Evolutionary conservation across 306 rosid species (phyloP), one percentile per base, ranked within the genome.

Genomic region (Sphenostylis stenocarpa): DNA sequence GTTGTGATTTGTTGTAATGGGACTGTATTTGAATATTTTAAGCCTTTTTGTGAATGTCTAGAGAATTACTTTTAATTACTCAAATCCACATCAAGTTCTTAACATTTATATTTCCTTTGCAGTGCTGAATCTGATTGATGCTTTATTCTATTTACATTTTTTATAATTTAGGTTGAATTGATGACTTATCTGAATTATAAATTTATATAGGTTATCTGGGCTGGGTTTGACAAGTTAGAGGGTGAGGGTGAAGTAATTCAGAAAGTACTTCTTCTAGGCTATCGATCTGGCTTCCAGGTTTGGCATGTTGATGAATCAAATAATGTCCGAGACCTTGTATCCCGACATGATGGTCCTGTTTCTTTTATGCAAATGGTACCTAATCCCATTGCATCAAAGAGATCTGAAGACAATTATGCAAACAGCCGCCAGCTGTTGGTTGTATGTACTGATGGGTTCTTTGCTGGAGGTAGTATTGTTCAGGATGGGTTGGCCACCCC

Each of bases 301-400:
- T 96, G 98, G 99, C 96, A 89, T 85, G 98, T 96, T 43, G 97
- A 96, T 85, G 97, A 96, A 84, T 94, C 98, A 29, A 84, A 88
- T 52, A 91, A 91, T 84, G 91, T 96, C 45, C 90, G 86, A 4
- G 98, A 88, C 80, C 79, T 93, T 13, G 93, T 92, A 80, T 96
- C 94, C 75, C 86, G 87, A 69, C 93, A 88, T 34, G 98, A 89
- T 39, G 94, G 96, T 70, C 92, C 98, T 75, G 92, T 91, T 79
- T 89, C 94, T 74, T 88, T 86, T 65, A 85, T 96, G 97, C 97
- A 96, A 96, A 83, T 90, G 88, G 80, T 96, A 62, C 98, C 98
- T 28, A 96, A 88, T 82, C 96, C 96, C 67, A 60, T 89, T 47
- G 73, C 81, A 33, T 87, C 89, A 16, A 93, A 89, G 81, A 87